These are phyloP conservation scores for Fusarium coffeatum DNA, from an alignment of 2,329 filamentous ascomycete species.

Conservation along the genomic window DNA sequence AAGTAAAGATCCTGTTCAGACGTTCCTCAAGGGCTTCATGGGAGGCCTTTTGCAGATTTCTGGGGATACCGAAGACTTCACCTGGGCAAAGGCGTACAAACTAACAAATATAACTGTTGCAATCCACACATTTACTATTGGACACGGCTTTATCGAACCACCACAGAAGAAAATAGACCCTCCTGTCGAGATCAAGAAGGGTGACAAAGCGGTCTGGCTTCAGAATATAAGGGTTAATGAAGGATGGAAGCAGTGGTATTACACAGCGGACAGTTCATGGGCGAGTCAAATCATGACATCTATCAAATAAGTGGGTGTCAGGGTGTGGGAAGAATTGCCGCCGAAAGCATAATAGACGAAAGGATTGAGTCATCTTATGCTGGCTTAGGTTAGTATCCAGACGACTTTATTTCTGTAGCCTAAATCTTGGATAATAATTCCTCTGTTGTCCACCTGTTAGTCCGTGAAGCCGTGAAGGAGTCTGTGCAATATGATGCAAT, in stretches of 20 bases:
- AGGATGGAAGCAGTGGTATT: not conserved
- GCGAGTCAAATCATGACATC: not conserved
- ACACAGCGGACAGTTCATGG: not conserved
- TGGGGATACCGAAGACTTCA: not conserved
- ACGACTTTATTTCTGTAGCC: too few relatives aligned
- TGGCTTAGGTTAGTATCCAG: too few relatives aligned
- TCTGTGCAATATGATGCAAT: too few relatives aligned
- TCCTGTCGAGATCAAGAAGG: not conserved
- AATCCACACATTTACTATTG: fast-evolving
- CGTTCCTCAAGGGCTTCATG: fast-evolving
- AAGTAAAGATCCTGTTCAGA: fast-evolving
- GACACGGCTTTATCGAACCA: not conserved
- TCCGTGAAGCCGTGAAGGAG: too few relatives aligned
- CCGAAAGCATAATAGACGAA: too few relatives aligned
- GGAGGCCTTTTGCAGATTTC: not conserved
- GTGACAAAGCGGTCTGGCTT: not conserved
- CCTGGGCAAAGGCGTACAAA: not conserved
- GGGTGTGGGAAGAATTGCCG: not conserved
- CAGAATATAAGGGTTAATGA: not conserved
- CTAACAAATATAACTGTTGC: not conserved
- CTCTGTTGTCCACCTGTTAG: too few relatives aligned
- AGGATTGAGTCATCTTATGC: too few relatives aligned
- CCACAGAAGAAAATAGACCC: fast-evolving
- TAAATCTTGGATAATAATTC: too few relatives aligned
- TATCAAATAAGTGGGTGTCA: not conserved